Evolutionary conservation across 768 basidiomycete genomes (phyloP).

Genomic region (Termitomyces bulborhizus): DNA sequence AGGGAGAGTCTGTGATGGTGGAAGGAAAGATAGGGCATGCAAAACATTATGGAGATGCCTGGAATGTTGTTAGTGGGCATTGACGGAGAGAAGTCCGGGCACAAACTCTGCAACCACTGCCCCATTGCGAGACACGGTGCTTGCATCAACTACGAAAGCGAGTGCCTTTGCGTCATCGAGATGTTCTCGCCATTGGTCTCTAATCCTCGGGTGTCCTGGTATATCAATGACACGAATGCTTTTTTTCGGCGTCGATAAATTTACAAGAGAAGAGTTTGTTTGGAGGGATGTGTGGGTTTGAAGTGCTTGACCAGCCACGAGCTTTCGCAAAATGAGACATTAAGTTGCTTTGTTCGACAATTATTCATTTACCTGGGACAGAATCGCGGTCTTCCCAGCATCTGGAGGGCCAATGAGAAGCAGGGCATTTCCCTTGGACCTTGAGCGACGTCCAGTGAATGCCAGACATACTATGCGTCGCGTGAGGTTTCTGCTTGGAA

Average conservation of each 20-base stretch:
- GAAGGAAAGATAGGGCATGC: slow-evolving; percentile 63
- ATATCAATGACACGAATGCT: slow-evolving; percentile 60
- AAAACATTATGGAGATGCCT: slow-evolving; percentile 74
- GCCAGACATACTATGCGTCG: slow-evolving; percentile 34
- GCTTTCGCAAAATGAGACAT: slow-evolving; percentile 31
- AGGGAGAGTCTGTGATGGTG: slow-evolving; percentile 61
- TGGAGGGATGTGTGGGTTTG: slow-evolving; percentile 78
- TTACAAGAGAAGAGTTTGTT: slow-evolving; percentile 48
- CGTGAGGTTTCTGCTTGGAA: background rate
- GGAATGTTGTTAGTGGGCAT: slow-evolving; percentile 2
- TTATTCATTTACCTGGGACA: slow-evolving; percentile 51
- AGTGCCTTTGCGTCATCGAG: slow-evolving; percentile 57
- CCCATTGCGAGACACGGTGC: slow-evolving; percentile 71
- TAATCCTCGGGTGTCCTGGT: slow-evolving; percentile 80
- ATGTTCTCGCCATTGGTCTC: slow-evolving; percentile 67
- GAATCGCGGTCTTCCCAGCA: slow-evolving; percentile 75
- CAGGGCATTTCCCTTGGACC: slow-evolving; percentile 51
- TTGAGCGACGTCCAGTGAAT: slow-evolving; percentile 36
- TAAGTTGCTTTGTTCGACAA: background rate
- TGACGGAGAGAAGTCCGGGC: background rate
- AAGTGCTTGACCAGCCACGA: slow-evolving; percentile 56
- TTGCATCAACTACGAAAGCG: slow-evolving; percentile 77
- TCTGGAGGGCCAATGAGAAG: slow-evolving; percentile 72
- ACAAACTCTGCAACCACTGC: slow-evolving; percentile 76
- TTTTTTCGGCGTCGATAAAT: slow-evolving; percentile 36